phyloP scores from a whole-genome alignment of 306 rosid genomes.

The Biancaea sappan region DNA sequence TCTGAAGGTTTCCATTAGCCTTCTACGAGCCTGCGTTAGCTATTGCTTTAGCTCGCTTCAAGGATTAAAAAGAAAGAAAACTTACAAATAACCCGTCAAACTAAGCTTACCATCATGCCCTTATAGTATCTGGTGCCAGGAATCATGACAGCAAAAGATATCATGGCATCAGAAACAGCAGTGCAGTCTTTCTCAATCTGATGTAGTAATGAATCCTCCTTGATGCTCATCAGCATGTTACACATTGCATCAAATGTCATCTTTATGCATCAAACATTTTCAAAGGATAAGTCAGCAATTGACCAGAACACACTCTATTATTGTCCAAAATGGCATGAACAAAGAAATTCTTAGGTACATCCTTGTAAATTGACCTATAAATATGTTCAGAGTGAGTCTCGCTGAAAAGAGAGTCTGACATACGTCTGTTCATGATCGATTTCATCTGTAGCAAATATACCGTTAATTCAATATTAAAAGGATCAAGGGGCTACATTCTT shows the following conservation, averaged over 20 bases:
- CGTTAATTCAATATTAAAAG: background rate
- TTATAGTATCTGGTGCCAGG: slow-evolving; percentile 74
- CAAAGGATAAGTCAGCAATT: slow-evolving; percentile 15
- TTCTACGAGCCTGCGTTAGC: slow-evolving; percentile 58
- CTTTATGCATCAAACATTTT: slow-evolving; percentile 39
- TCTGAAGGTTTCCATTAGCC: slow-evolving; percentile 57
- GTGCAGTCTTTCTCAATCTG: slow-evolving; percentile 61
- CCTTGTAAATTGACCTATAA: too few relatives aligned
- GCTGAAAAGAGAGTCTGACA: too few relatives aligned
- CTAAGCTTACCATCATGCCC: slow-evolving; percentile 58
- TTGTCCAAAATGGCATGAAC: background rate
- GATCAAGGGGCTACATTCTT: background rate
- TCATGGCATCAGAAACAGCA: slow-evolving; percentile 54
- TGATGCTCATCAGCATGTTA: slow-evolving; percentile 65
- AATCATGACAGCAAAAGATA: slow-evolving; percentile 65
- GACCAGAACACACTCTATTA: background rate
- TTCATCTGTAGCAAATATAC: background rate
- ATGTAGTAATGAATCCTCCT: slow-evolving; percentile 51
- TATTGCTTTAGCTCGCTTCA: slow-evolving; percentile 23
- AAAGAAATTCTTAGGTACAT: too few relatives aligned
- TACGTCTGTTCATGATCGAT: too few relatives aligned
- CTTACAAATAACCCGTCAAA: background rate
- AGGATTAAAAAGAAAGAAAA: background rate
- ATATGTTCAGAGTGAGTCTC: too few relatives aligned
- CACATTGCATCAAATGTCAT: slow-evolving; percentile 73